Conservation (phyloP, 2,329 filamentous ascomycete genomes). For the Aaosphaeria arxii region DNA sequence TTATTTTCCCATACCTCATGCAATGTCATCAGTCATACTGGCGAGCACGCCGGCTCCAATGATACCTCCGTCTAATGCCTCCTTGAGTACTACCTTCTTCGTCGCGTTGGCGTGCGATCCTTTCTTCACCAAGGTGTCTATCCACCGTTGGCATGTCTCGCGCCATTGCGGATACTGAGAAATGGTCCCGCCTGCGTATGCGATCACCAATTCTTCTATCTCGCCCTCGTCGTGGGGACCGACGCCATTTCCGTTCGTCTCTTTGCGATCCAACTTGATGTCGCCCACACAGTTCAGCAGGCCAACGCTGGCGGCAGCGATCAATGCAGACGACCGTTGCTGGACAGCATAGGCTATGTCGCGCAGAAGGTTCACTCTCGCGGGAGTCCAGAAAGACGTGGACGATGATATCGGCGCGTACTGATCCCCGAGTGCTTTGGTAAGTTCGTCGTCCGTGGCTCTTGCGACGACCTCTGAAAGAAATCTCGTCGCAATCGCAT, state of each 20-base stretch:
- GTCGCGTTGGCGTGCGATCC: conserved; percentile 33
- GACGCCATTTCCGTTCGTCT: conserved; percentile 14
- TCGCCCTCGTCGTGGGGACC: conserved; percentile 12
- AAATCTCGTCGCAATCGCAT: conserved; percentile 69
- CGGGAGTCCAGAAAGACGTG: conserved; percentile 57
- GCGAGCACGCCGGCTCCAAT: conserved; percentile 56
- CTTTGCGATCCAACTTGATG: conserved; percentile 43
- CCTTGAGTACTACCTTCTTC: conserved; percentile 51
- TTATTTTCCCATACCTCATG: conserved; percentile 4
- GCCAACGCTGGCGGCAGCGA: conserved; percentile 70
- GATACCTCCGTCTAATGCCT: conserved; percentile 54
- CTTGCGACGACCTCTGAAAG: conserved; percentile 65
- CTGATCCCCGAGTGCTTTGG: conserved; percentile 45
- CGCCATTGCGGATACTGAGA: conserved; percentile 75
- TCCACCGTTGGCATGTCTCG: conserved; percentile 64
- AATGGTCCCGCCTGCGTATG: conserved; percentile 78
- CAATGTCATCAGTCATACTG: conserved; percentile 39
- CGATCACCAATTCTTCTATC: conserved; percentile 66
- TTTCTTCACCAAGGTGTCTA: conserved; percentile 55
- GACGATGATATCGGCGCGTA: conserved; percentile 50
- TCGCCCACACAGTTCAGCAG: conserved; percentile 68
- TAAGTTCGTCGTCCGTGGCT: conserved; percentile 27
- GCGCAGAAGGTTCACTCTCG: conserved; percentile 59
- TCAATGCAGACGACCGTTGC: conserved; percentile 67
- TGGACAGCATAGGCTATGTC: conserved; percentile 69